Percentiles rank a stretch among this genome's conserved stretches.
Conservation (phyloP, 306 rosid species). For the Carpinus viminea region DNA sequence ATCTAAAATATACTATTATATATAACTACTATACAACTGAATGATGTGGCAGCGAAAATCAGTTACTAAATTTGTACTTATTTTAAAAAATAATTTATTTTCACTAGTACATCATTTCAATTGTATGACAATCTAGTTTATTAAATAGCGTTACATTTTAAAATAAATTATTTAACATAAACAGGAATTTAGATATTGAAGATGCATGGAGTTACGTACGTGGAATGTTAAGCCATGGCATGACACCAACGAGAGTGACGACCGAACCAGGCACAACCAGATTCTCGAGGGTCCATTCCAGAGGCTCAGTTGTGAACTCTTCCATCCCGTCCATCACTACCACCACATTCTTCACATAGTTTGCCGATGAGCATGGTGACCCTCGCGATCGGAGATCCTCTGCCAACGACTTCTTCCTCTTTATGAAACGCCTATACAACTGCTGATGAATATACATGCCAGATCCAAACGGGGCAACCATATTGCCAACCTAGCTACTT, state of each 20-base stretch:
- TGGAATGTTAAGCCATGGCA: conserved; percentile 68
- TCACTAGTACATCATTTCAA: too few species aligned
- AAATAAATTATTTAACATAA: neutral
- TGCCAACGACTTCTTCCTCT: neutral
- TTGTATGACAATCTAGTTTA: too few species aligned
- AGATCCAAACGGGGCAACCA: too few species aligned
- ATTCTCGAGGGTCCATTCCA: conserved; percentile 52
- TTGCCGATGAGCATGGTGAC: conserved; percentile 20
- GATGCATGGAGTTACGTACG: conserved; percentile 22
- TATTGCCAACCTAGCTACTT: neutral
- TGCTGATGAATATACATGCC: neutral
- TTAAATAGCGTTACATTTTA: too few species aligned
- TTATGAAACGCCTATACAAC: conserved; percentile 10
- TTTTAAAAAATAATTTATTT: too few species aligned
- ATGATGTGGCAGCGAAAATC: too few species aligned
- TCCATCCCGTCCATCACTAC: conserved; percentile 61
- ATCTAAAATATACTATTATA: too few species aligned
- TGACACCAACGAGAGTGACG: conserved; percentile 57
- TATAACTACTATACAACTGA: too few species aligned
- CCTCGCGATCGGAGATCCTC: conserved; percentile 21
- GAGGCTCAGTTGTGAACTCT: conserved; percentile 48
- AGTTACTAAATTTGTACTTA: too few species aligned
- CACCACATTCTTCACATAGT: conserved; percentile 35
- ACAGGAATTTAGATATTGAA: neutral
- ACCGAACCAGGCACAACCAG: conserved; percentile 35